phyloP scores from a whole-genome alignment of 163 green algal species.

The Scenedesmus sp. region DNA sequence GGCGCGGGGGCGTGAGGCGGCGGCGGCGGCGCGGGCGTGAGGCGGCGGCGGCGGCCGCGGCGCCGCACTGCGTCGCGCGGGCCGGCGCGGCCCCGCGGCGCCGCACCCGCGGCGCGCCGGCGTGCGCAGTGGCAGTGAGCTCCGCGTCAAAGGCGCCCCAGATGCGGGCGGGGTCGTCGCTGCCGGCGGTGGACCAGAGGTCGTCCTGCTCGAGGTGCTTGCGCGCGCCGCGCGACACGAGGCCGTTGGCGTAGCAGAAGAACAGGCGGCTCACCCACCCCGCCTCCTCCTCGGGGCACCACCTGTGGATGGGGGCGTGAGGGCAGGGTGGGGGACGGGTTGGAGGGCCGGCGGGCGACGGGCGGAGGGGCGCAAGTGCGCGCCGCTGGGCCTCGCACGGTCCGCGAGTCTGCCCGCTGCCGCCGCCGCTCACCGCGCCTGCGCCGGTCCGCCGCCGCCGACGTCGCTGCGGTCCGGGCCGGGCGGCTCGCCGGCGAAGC shows the following conservation, averaged over 20 bases:
- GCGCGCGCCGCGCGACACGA: slow-evolving; percentile 66
- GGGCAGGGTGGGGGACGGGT: no score
- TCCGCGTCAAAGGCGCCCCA: slow-evolving; percentile 54
- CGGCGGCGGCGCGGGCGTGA: not conserved
- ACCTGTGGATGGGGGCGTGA: no score
- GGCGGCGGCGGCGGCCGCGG: not conserved
- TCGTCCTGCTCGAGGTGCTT: slow-evolving; percentile 80
- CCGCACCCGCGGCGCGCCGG: slow-evolving; percentile 28
- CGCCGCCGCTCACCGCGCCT: no score
- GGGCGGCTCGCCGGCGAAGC: no score
- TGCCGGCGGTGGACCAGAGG: slow-evolving; percentile 76
- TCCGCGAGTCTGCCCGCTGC: no score
- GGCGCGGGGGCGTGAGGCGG: not conserved
- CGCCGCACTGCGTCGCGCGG: not conserved
- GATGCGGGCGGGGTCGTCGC: slow-evolving; percentile 58
- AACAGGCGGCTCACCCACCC: slow-evolving; percentile 62
- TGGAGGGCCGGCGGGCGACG: no score
- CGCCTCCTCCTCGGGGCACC: slow-evolving; percentile 76
- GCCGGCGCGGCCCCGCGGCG: not conserved
- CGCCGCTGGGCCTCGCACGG: no score
- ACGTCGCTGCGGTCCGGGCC: no score
- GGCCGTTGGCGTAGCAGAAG: slow-evolving; percentile 73
- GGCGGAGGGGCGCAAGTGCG: no score
- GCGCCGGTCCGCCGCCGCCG: no score
- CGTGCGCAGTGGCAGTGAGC: slow-evolving; percentile 52